A percentile compares a stretch with the other conserved stretches of the same genome.
These are phyloP conservation scores for Inonotus hispidus DNA, from an alignment of 1,284 basidiomycete genomes.

Conservation along the genomic window DNA sequence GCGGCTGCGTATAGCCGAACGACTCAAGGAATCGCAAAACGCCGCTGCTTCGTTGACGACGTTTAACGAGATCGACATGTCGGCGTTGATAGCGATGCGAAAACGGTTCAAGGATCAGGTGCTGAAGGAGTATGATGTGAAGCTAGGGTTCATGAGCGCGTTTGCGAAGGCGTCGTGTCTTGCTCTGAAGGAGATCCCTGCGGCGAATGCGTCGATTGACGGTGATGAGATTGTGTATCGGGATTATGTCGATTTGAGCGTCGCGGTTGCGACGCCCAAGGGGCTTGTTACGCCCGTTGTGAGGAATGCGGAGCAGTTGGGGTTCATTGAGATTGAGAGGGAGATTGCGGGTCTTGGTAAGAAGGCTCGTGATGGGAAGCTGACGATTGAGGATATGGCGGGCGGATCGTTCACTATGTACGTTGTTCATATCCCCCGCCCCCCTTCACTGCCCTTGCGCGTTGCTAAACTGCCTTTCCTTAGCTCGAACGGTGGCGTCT, in stretches of 20 bases:
- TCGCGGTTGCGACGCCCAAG: slow-evolving; percentile 97
- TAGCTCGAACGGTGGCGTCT: slow-evolving; percentile 97
- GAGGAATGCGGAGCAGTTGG: slow-evolving; percentile 84
- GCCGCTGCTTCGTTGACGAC: slow-evolving; percentile 95
- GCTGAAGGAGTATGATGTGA: slow-evolving; percentile 91
- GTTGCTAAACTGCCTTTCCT: slow-evolving; percentile 8
- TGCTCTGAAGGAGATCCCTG: slow-evolving; percentile 89
- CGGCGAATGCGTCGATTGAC: slow-evolving; percentile 94
- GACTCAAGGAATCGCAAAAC: slow-evolving; percentile 98
- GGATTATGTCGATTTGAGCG: slow-evolving; percentile 91
- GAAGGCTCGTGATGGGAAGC: slow-evolving; percentile 94
- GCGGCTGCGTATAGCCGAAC: slow-evolving; percentile 95
- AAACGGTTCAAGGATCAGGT: slow-evolving; percentile 93
- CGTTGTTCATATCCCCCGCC: slow-evolving; percentile 26
- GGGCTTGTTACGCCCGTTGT: slow-evolving; percentile 96
- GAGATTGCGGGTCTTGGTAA: slow-evolving; percentile 88
- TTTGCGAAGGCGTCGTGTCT: slow-evolving; percentile 87
- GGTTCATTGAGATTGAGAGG: slow-evolving; percentile 88
- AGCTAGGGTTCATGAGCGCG: slow-evolving; percentile 98
- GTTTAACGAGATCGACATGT: slow-evolving; percentile 99
- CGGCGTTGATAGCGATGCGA: slow-evolving; percentile 89
- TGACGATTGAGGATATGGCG: slow-evolving; percentile 94
- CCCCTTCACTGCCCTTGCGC: too few relatives aligned
- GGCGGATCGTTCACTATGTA: slow-evolving; percentile 98
- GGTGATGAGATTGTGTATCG: slow-evolving; percentile 94